These are phyloP conservation scores for Monosporozyma unispora DNA, from an alignment of 805 yeast genomes.

Conservation along the genomic window DNA sequence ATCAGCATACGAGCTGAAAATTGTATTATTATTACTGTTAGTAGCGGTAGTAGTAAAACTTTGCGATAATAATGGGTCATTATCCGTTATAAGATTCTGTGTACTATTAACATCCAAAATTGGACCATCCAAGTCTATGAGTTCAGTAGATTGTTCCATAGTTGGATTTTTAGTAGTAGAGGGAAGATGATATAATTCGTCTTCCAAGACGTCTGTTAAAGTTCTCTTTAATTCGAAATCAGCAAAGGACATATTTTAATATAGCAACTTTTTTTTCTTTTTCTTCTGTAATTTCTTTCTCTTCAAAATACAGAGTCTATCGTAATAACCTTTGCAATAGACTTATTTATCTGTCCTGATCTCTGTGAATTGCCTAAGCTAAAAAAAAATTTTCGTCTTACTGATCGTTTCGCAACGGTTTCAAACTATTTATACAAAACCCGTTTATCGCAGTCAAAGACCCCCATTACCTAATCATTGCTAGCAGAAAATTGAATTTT, in stretches of 20 bases:
- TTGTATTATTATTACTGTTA: background rate
- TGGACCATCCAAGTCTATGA: background rate
- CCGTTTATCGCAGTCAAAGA: background rate
- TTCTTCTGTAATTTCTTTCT: background rate
- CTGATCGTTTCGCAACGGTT: background rate
- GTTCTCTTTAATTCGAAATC: conserved; percentile 22
- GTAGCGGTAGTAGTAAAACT: too few relatives aligned
- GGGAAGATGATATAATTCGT: conserved; percentile 23
- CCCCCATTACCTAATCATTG: background rate
- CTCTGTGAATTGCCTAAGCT: too few relatives aligned
- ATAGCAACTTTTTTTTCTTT: background rate
- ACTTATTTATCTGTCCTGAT: background rate
- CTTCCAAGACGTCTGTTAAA: conserved; percentile 29
- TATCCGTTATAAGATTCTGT: background rate
- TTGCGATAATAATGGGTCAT: background rate
- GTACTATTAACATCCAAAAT: conserved; percentile 1
- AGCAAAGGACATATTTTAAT: conserved; percentile 12
- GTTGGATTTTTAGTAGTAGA: background rate
- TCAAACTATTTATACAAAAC: background rate
- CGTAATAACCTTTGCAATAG: too few relatives aligned
- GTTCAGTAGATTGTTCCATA: background rate
- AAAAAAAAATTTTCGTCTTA: background rate
- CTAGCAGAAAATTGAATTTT: background rate
- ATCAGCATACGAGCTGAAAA: conserved; percentile 29
- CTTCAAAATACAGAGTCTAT: background rate